Percentiles rank a stretch among this genome's conserved stretches.
phyloP scores from a whole-genome alignment of 352 stramenopile genomes.

The Globisporangium viniferum region DNA sequence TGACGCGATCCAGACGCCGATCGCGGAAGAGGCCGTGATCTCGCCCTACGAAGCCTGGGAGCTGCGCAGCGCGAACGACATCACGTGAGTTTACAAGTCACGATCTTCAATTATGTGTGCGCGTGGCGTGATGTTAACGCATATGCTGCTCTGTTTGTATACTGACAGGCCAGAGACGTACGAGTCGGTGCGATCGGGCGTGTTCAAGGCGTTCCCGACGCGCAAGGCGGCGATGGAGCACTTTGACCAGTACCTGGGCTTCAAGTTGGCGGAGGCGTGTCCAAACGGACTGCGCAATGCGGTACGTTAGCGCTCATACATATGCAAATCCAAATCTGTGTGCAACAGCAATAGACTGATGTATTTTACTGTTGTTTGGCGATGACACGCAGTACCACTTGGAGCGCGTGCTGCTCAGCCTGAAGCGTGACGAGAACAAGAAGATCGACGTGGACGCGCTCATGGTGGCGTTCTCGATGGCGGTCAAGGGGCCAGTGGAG shows the following conservation, averaged over 20 bases:
- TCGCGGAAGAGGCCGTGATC: conserved; percentile 71
- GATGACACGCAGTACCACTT: conserved; percentile 51
- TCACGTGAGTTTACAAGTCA: conserved; percentile 47
- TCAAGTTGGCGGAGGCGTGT: conserved; percentile 57
- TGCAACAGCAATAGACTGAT: background rate
- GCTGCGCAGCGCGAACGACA: conserved; percentile 72
- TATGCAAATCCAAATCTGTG: background rate
- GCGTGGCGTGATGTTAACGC: background rate
- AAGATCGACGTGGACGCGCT: conserved; percentile 69
- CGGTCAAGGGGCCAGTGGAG: conserved; percentile 67
- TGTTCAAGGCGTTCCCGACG: conserved; percentile 53
- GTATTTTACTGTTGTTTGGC: background rate
- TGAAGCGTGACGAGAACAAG: conserved; percentile 47
- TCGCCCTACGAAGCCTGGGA: conserved; percentile 86
- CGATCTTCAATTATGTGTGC: background rate
- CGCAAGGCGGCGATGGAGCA: conserved; percentile 67
- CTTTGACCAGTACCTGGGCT: conserved; percentile 77
- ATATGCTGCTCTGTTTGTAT: background rate
- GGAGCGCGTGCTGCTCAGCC: conserved; percentile 71
- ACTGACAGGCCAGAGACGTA: conserved; percentile 43
- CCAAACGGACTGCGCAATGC: conserved; percentile 61
- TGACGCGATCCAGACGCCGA: conserved; percentile 61
- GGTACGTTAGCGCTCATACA: conserved; percentile 18
- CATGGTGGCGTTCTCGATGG: conserved; percentile 81
- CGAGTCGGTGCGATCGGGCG: conserved; percentile 42